A percentile compares a stretch with the other conserved stretches of the same genome.
Evolutionary conservation across 441 rosid genomes (phyloP).

Genomic region (Erodium texanum): DNA sequence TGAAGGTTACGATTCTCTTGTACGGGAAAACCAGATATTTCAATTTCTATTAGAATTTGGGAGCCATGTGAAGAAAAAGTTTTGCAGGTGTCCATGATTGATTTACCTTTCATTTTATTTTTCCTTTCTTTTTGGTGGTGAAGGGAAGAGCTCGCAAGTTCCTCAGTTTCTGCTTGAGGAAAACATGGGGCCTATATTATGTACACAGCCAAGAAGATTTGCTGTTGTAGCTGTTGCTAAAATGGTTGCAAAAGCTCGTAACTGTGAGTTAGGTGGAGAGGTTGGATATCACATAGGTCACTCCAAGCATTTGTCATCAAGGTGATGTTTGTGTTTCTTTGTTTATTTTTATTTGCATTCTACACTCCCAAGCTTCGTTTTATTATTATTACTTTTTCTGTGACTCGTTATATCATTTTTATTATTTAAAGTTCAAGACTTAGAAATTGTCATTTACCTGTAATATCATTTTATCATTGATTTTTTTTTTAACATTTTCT

Average conservation of each 20-base stretch:
- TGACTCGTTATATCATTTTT: not conserved
- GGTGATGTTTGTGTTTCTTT: slow-evolving; percentile 27
- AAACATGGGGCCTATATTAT: slow-evolving; percentile 64
- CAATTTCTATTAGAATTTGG: not conserved
- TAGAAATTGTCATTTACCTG: not conserved
- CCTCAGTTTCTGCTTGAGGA: slow-evolving; percentile 82
- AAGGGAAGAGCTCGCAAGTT: slow-evolving; percentile 96
- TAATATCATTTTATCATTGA: not conserved
- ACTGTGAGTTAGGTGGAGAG: slow-evolving; percentile 71
- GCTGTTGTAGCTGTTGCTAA: slow-evolving; percentile 95
- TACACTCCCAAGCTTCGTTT: not conserved
- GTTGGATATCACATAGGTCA: slow-evolving; percentile 95
- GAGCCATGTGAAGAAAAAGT: too few species aligned
- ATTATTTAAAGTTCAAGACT: slow-evolving; percentile 4
- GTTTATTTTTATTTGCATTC: not conserved
- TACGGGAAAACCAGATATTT: not conserved
- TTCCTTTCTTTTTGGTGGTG: slow-evolving; percentile 12
- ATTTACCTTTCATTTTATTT: not conserved
- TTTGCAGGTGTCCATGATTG: not conserved
- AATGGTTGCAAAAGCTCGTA: slow-evolving; percentile 83
- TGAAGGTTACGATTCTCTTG: not conserved
- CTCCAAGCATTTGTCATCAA: slow-evolving; percentile 47
- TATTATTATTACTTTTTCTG: not conserved
- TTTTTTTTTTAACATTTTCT: not conserved
- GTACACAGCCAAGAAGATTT: slow-evolving; percentile 92